Conservation (phyloP, 306 rosid genomes). For the Glycyrrhiza uralensis region DNA sequence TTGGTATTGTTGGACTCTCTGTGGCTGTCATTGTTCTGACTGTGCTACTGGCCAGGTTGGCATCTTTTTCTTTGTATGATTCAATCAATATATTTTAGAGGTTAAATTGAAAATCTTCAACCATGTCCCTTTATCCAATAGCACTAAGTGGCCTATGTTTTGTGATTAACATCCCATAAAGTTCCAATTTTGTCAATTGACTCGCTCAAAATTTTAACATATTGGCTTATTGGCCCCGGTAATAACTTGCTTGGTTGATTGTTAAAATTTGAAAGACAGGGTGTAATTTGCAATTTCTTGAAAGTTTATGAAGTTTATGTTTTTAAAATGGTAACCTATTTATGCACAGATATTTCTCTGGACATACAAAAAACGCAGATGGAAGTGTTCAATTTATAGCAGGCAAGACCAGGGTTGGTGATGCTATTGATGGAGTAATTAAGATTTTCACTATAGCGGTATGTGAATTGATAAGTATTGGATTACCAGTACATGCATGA, state of each 20-base stretch:
- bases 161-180: neutral
- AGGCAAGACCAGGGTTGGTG: conserved; percentile 61
- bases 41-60: conserved; percentile 72
- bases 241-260: neutral
- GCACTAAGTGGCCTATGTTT: neutral
- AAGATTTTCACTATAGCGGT: conserved; percentile 86
- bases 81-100: neutral
- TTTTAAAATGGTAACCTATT: conserved; percentile 12
- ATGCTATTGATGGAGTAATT: conserved; percentile 72
- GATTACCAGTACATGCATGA: neutral
- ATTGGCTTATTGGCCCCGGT: neutral
- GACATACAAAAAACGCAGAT: conserved; percentile 49
- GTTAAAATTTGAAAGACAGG: neutral
- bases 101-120: neutral
- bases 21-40: conserved; percentile 66
- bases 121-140: neutral
- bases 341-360: conserved; percentile 76
- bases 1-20: conserved; percentile 79
- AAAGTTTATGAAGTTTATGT: neutral
- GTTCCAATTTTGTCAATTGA: neutral
- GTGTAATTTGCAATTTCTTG: neutral
- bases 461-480: conserved; percentile 23
- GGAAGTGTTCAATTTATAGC: conserved; percentile 52
- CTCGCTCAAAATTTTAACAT: neutral
- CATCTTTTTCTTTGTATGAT: neutral